These are phyloP conservation scores for Ciborinia camelliae DNA, from an alignment of 2,329 filamentous ascomycete species.

Conservation along the genomic window DNA sequence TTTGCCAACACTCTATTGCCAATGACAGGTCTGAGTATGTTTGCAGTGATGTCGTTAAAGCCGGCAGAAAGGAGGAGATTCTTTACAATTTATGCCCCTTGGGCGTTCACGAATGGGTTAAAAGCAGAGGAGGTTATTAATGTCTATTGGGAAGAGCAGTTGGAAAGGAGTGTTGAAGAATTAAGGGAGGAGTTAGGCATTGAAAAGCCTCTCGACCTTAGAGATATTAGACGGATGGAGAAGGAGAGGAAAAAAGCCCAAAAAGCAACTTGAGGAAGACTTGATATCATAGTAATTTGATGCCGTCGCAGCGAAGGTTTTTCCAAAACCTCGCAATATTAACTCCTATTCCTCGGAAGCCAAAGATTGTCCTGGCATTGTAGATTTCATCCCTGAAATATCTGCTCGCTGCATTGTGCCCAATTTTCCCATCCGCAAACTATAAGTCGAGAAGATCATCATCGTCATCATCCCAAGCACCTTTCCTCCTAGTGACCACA, in stretches of 20 bases:
- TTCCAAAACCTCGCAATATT: constrained; percentile 6
- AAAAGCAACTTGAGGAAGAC: constrained; percentile 37
- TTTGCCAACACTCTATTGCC: constrained; percentile 91
- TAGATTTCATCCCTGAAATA: background rate
- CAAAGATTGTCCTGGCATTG: background rate
- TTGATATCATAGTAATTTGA: constrained; percentile 30
- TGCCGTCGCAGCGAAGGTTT: constrained; percentile 2
- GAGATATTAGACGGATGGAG: constrained; percentile 69
- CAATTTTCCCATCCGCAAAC: background rate
- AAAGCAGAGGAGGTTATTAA: constrained; percentile 80
- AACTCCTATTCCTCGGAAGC: background rate
- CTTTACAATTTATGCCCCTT: constrained; percentile 74
- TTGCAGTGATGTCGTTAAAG: constrained; percentile 66
- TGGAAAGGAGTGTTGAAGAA: constrained; percentile 77
- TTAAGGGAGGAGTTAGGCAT: constrained; percentile 74
- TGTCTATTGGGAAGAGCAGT: constrained; percentile 94
- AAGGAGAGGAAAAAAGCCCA: constrained; percentile 65
- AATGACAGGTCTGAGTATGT: constrained; percentile 86
- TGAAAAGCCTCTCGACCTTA: constrained; percentile 82
- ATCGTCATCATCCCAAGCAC: constrained; percentile 83
- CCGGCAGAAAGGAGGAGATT: constrained; percentile 64
- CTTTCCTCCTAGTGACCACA: constrained; percentile 76
- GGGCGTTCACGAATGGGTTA: constrained; percentile 83
- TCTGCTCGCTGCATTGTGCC: background rate
- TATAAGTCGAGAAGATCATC: constrained; percentile 64